Evolutionary conservation across 495 filamentous ascomycete species (phyloP).

Genomic region (Tuber umbilicatum): DNA sequence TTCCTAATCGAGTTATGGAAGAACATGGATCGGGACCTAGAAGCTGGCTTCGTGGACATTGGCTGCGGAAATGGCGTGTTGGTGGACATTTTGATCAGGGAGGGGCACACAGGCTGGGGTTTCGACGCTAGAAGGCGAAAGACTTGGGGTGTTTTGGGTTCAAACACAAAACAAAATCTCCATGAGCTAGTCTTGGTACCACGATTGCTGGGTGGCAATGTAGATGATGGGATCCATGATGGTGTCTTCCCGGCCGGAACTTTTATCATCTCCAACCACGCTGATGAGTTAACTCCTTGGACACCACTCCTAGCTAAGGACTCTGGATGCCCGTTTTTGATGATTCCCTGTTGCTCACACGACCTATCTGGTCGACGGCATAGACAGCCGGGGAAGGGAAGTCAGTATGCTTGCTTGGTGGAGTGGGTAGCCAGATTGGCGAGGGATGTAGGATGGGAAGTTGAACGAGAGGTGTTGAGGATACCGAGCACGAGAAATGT

Average conservation of each 20-base stretch:
- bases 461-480: slow-evolving; percentile 71
- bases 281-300: slow-evolving; percentile 93
- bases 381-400: slow-evolving; percentile 48
- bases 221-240: slow-evolving; percentile 50
- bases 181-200: slow-evolving; percentile 72
- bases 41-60: slow-evolving; percentile 91
- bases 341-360: slow-evolving; percentile 93
- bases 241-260: slow-evolving; percentile 68
- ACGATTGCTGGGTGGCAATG: slow-evolving; percentile 41
- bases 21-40: slow-evolving; percentile 55
- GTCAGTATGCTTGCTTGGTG: slow-evolving; percentile 68
- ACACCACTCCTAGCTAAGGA: slow-evolving; percentile 79
- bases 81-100: slow-evolving; percentile 71
- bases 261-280: slow-evolving; percentile 94
- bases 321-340: slow-evolving; percentile 71
- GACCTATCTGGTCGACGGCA: slow-evolving; percentile 66
- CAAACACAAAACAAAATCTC: slow-evolving; percentile 51
- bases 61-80: slow-evolving; percentile 93
- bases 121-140: slow-evolving; percentile 81
- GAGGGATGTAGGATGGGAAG: slow-evolving; percentile 61
- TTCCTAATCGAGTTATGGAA: slow-evolving; percentile 91
- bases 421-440: slow-evolving; percentile 63
- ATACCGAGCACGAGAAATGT: slow-evolving; percentile 89
- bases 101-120: slow-evolving; percentile 81
- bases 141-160: slow-evolving; percentile 69